These are phyloP conservation scores for Fusarium humuli DNA, from an alignment of 2,329 filamentous ascomycete genomes.

Conservation along the genomic window DNA sequence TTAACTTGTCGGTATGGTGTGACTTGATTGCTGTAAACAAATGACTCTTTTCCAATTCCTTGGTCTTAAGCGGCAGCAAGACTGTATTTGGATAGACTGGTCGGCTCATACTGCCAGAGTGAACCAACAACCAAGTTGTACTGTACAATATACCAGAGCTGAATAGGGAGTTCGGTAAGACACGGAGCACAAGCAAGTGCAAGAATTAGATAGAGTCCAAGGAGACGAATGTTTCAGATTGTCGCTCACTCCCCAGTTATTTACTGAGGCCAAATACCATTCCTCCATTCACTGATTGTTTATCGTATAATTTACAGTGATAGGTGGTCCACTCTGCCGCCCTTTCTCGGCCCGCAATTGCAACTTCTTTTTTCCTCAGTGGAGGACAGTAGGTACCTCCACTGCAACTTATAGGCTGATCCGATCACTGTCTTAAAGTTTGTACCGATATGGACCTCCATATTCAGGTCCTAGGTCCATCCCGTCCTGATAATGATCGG, in stretches of 20 bases:
- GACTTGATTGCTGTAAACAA: conserved; percentile 12
- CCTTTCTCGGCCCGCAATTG: conserved; percentile 35
- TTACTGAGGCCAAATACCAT: conserved; percentile 2
- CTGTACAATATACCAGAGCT: background rate
- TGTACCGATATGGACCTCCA: background rate
- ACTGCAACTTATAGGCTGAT: background rate
- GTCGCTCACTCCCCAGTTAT: background rate
- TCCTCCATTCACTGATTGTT: background rate
- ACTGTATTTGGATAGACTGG: background rate
- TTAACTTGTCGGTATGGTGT: conserved; percentile 22
- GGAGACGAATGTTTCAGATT: conserved; percentile 10
- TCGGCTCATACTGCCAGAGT: background rate
- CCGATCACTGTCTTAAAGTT: background rate
- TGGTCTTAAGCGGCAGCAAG: background rate
- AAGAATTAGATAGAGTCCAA: background rate
- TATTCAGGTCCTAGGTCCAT: background rate
- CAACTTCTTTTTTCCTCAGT: background rate
- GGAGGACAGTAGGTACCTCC: background rate
- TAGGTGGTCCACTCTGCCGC: conserved; percentile 15
- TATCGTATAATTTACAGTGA: conserved; percentile 5
- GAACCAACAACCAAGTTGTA: background rate
- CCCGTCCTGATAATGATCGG: conserved; percentile 12
- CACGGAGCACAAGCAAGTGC: conserved; percentile 15
- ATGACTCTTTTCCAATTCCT: background rate
- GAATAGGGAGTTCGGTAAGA: conserved; percentile 17